These are phyloP conservation scores for Fusarium verticillioides DNA, from an alignment of 2,329 filamentous ascomycete genomes.

Conservation along the genomic window DNA sequence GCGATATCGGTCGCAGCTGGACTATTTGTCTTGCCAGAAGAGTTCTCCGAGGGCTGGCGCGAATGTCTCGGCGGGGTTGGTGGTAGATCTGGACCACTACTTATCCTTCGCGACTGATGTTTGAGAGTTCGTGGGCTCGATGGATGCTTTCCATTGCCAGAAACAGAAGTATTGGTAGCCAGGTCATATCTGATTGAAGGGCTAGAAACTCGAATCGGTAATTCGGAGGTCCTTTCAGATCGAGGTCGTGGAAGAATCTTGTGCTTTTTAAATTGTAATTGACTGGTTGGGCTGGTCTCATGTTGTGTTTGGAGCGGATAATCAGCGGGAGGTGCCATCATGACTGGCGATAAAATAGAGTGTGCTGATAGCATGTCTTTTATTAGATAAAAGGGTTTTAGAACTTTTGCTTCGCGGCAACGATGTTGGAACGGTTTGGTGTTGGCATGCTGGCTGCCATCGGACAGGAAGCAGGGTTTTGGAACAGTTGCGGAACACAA, in stretches of 20 bases:
- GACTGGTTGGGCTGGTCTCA: constrained; percentile 44
- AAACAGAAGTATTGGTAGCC: constrained; percentile 45
- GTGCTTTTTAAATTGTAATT: constrained; percentile 59
- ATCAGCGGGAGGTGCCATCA: constrained; percentile 48
- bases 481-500: constrained; percentile 34
- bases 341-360: constrained; percentile 46
- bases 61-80: constrained; percentile 73
- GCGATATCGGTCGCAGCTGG: constrained; percentile 53
- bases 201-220: constrained; percentile 40
- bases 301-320: constrained; percentile 43
- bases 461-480: constrained; percentile 25
- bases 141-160: constrained; percentile 47
- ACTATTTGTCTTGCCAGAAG: constrained; percentile 57
- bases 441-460: constrained; percentile 44
- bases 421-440: constrained; percentile 26
- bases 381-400: constrained; percentile 15
- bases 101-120: constrained; percentile 56
- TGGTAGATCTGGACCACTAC: constrained; percentile 62
- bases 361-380: constrained; percentile 46
- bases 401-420: constrained; percentile 40
- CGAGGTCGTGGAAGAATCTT: constrained; percentile 56
- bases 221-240: constrained; percentile 41
- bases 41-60: constrained; percentile 65
- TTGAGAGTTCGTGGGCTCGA: constrained; percentile 55
- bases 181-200: constrained; percentile 39